phyloP scores from a whole-genome alignment of 2,329 filamentous ascomycete species.

The Fusarium sambucinum region DNA sequence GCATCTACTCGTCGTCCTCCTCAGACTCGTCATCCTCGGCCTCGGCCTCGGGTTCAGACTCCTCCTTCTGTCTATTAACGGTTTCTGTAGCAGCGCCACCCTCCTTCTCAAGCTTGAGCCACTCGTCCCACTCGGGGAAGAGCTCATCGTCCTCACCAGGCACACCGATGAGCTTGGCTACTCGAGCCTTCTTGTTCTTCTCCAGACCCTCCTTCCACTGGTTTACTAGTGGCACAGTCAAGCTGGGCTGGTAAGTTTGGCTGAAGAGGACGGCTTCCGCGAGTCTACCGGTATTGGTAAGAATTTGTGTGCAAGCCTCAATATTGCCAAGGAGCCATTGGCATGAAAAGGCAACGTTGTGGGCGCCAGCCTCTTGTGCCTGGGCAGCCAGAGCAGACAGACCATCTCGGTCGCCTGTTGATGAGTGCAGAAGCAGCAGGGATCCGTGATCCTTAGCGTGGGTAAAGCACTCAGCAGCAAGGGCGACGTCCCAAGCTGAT shows the following conservation, averaged over 20 bases:
- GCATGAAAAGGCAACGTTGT: slow-evolving; percentile 94
- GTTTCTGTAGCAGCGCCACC: slow-evolving; percentile 59
- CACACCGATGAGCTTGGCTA: slow-evolving; percentile 84
- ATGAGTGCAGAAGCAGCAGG: slow-evolving; percentile 87
- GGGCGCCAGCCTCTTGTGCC: slow-evolving; percentile 80
- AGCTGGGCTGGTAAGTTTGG: slow-evolving; percentile 93
- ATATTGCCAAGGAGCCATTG: slow-evolving; percentile 90
- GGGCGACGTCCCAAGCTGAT: slow-evolving; percentile 83
- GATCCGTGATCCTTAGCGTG: slow-evolving; percentile 92
- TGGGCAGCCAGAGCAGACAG: slow-evolving; percentile 78
- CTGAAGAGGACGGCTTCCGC: slow-evolving; percentile 92
- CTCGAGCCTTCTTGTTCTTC: slow-evolving; percentile 85
- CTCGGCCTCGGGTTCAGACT: slow-evolving; percentile 41
- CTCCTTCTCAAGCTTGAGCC: slow-evolving; percentile 82
- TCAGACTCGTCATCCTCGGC: slow-evolving; percentile 45
- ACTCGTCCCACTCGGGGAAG: slow-evolving; percentile 97
- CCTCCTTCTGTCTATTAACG: slow-evolving; percentile 44
- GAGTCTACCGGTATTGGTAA: slow-evolving; percentile 80
- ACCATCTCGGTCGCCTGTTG: slow-evolving; percentile 82
- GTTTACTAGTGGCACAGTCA: slow-evolving; percentile 74
- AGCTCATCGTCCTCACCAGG: slow-evolving; percentile 87
- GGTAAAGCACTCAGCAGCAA: slow-evolving; percentile 93
- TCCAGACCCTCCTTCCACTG: slow-evolving; percentile 88
- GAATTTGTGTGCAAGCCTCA: slow-evolving; percentile 81
- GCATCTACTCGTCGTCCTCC: not conserved